A percentile compares a stretch with the other conserved stretches of the same genome.
Conservation (phyloP, 495 filamentous ascomycete genomes). For the Penicillium coprophilum region DNA sequence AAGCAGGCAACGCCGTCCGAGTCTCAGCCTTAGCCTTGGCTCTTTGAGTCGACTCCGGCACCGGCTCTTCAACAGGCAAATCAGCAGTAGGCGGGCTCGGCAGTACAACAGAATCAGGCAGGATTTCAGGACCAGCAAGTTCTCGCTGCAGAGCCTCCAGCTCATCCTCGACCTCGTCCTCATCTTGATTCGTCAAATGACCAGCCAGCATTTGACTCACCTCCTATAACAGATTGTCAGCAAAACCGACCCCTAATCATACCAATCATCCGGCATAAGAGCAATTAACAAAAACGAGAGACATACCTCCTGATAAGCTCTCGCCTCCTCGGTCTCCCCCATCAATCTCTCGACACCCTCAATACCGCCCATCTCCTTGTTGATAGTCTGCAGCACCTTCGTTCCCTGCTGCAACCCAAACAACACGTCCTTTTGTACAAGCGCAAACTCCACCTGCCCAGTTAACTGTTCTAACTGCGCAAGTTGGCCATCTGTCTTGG, state of each 20-base stretch:
- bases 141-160: constrained; percentile 76
- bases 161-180: constrained; percentile 97
- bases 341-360: constrained; percentile 90
- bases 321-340: constrained; percentile 85
- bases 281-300: not conserved
- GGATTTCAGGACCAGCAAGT: constrained; percentile 44
- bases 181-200: constrained; percentile 84
- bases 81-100: constrained; percentile 59
- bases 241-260: not conserved
- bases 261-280: not conserved
- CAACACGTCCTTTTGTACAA: constrained; percentile 92
- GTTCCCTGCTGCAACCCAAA: constrained; percentile 94
- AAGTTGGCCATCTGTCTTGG: constrained; percentile 88
- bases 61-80: constrained; percentile 24
- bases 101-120: constrained; percentile 58
- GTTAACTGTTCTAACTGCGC: constrained; percentile 83
- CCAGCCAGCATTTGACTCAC: constrained; percentile 87
- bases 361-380: constrained; percentile 93
- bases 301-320: constrained; percentile 79
- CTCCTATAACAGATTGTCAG: constrained; percentile 54
- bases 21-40: constrained; percentile 40
- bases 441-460: constrained; percentile 83
- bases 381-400: constrained; percentile 80
- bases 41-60: constrained; percentile 35
- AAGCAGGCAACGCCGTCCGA: constrained; percentile 34